Base-by-base conservation (phyloP, 768 basidiomycete genomes). In the Lepiota venenata region DNA sequence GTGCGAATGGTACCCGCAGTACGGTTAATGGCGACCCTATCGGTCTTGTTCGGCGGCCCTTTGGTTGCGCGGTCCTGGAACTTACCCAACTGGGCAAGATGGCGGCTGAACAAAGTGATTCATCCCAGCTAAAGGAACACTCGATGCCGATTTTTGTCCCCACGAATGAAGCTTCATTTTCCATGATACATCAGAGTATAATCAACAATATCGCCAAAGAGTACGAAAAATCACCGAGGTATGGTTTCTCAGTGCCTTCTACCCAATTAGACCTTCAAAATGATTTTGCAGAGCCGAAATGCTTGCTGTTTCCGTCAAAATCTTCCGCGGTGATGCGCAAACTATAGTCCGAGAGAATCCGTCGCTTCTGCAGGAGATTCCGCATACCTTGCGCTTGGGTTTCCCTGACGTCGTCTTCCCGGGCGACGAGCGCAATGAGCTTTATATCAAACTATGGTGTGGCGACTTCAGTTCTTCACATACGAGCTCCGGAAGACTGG, bases 351-450 rank as follows among this genome's bases (percentile, higher is more conserved):
- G 80, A 52, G 93, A 96, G 67, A 93, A 96, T 66, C 85, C 88
- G 22, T 87, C 88, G 1, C 71, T 95, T 15, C 75, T 98, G 20
- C 85, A 88, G 56, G 91, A 88, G 59, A 81, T 84, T 8, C 89
- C 95, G 0, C 80, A 86, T 43, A 94, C 93, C 1, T 72, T 88
- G 11, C 88, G 93, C 2, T 83, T 98, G 32, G 93, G 93, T 27
- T 98, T 98, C 66, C 91, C 96, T 0, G 96, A 98, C 60, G 94
- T 97, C 6, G 94, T 96, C 8, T 94, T 94, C 64, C 95, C 95
- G 2, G 91, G 90, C 6, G 88, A 91, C 57, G 71, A 83, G n/a
- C 85, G 96, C 14, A 98, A 98, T 63, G 96, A 98, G 59, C 77
- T 98, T 11, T 98, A 98, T 69, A 81, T 98, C 73, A 97, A 97